Evolutionary conservation across 768 basidiomycete genomes (phyloP), one percentile per base, ranked within the genome.

Genomic region (Agaricus blazei): DNA sequence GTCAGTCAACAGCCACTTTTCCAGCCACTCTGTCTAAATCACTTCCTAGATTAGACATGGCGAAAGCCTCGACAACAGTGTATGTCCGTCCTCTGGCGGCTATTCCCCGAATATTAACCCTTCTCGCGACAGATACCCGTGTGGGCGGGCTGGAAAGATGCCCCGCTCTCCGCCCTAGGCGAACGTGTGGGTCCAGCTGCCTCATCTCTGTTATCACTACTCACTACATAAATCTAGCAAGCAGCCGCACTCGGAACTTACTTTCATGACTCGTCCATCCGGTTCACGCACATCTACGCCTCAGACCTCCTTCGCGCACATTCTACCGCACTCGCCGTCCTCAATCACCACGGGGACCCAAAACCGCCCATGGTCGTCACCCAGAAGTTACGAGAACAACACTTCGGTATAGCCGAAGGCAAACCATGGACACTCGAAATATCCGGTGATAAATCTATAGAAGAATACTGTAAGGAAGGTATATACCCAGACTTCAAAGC

Each of bases 91-190:
- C 0, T 50, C 6, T 2, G 31, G 14, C 19, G 5, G 31, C 19
- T 36, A 37, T 26, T 9, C 7, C 26, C n/a, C 27, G 8, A 34
- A 50, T 36, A 51, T 27, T 40, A 45, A 48, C 27, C 36, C 45
- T 4, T 37, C 42, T 24, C 44, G 28, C 36, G 47, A 40, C 48
- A 77, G 75, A 71, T 64, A 63, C 47, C 62, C 0, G 67, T 87
- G 9, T 89, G 88, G 87, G 84, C 88, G 24, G 90, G 90, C 3
- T 88, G 87, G 81, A 82, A 79, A 58, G 88, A 92, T 69, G 76
- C 88, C 1, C 87, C 88, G 0, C 73, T 92, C 9, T 84, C 87
- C 36, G 80, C 80, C 55, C 80, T 87, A 54, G 90, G 90, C 83
- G 59, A 66, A 67, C 60, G 59, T 59, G 62, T 40, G 27, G 26